Conservation (phyloP, 2,329 filamentous ascomycete genomes). For the Curvularia eragrostidis region DNA sequence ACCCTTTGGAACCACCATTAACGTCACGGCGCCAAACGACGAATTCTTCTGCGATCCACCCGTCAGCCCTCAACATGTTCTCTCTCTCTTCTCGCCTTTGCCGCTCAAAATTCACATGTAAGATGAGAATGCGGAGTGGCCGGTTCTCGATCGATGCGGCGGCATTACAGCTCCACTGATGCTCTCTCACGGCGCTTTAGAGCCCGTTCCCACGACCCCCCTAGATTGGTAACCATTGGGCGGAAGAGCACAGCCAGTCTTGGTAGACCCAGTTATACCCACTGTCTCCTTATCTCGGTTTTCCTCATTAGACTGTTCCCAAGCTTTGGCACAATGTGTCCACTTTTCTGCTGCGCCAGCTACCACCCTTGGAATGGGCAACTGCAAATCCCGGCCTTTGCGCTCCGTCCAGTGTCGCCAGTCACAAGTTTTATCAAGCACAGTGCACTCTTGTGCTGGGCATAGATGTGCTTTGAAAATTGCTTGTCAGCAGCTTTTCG, state of each 20-base stretch:
- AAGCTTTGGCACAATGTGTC: conserved; percentile 33
- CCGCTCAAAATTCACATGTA: conserved; percentile 6
- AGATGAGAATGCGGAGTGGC: not conserved
- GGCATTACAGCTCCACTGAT: conserved; percentile 21
- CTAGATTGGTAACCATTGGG: conserved; percentile 35
- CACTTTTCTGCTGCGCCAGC: conserved; percentile 41
- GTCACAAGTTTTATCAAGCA: conserved; percentile 19
- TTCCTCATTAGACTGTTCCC: conserved; percentile 35
- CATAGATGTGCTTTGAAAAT: conserved; percentile 1
- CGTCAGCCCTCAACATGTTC: conserved; percentile 2
- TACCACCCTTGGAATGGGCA: conserved; percentile 27
- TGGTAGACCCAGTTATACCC: conserved; percentile 45
- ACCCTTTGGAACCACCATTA: conserved; percentile 26
- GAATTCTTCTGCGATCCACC: conserved; percentile 9
- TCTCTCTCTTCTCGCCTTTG: conserved; percentile 4
- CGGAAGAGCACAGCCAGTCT: conserved; percentile 32
- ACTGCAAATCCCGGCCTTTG: conserved; percentile 33
- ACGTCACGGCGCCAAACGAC: conserved; percentile 16
- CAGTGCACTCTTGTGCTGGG: conserved; percentile 10
- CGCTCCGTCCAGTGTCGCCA: conserved; percentile 32
- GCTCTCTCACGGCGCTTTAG: conserved; percentile 16
- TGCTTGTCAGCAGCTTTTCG: conserved; percentile 14
- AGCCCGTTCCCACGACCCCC: conserved; percentile 30
- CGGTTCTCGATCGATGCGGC: conserved; percentile 23
- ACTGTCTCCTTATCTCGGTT: conserved; percentile 45